phyloP scores from a whole-genome alignment of 2,329 filamentous ascomycete genomes.

The Paraconiothyrium brasiliense region DNA sequence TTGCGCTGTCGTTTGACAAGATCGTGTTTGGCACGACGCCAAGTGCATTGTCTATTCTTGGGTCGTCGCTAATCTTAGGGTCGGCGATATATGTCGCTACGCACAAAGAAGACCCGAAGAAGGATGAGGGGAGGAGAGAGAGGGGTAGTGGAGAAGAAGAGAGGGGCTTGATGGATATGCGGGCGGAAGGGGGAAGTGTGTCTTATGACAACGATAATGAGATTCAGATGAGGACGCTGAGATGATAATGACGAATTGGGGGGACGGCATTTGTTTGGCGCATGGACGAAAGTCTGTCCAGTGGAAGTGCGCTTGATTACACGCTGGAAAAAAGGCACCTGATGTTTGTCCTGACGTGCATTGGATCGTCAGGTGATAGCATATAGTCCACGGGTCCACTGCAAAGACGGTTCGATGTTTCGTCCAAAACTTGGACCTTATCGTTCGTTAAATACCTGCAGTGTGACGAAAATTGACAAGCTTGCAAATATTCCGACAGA shows the following conservation, averaged over 20 bases:
- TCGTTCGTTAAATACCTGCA: no score
- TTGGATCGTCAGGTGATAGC: background rate
- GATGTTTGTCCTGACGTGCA: background rate
- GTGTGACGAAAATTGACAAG: no score
- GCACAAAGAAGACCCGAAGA: constrained; percentile 54
- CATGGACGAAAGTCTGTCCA: background rate
- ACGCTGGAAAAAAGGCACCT: background rate
- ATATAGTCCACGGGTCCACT: no score
- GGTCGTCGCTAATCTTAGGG: constrained; percentile 70
- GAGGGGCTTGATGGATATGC: constrained; percentile 39
- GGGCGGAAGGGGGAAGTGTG: constrained; percentile 18
- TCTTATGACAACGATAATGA: constrained; percentile 25
- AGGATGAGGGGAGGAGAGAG: constrained; percentile 24
- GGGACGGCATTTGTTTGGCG: background rate
- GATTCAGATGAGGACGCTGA: constrained; percentile 31
- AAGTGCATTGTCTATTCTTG: constrained; percentile 65
- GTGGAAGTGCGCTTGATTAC: background rate
- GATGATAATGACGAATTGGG: constrained; percentile 14
- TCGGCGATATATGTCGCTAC: constrained; percentile 72
- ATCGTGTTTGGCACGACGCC: constrained; percentile 70
- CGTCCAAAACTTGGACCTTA: no score
- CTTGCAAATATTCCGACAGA: background rate
- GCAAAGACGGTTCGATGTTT: no score
- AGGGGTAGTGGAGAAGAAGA: constrained; percentile 44
- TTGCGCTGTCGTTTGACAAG: constrained; percentile 71